phyloP scores from a whole-genome alignment of 495 filamentous ascomycete species.

The Hypoxylon rickii region DNA sequence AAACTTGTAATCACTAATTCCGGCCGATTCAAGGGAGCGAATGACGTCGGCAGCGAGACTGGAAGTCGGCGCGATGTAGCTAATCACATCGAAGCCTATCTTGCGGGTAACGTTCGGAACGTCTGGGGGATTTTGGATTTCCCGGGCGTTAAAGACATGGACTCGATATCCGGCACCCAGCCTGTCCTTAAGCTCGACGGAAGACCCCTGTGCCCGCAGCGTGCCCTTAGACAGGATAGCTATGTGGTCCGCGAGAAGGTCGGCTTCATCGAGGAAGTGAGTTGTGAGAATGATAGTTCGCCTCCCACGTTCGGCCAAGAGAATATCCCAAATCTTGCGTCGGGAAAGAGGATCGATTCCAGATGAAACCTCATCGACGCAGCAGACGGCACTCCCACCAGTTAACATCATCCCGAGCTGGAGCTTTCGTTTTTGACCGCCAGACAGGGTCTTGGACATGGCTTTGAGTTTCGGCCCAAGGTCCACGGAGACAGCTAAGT shows the following conservation, averaged over 20 bases:
- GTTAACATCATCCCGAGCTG: constrained; percentile 94
- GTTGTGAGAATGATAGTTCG: constrained; percentile 85
- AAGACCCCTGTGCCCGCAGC: constrained; percentile 72
- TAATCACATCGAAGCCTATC: constrained; percentile 66
- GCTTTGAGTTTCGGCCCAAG: constrained; percentile 70
- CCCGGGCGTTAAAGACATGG: constrained; percentile 62
- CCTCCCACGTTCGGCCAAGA: constrained; percentile 75
- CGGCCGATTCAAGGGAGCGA: constrained; percentile 62
- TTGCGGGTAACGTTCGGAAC: constrained; percentile 61
- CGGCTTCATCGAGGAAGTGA: constrained; percentile 81
- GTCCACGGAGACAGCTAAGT: constrained; percentile 69
- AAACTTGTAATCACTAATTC: constrained; percentile 72
- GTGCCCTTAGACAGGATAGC: constrained; percentile 76
- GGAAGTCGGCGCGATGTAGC: constrained; percentile 69
- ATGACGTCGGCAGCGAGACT: constrained; percentile 68
- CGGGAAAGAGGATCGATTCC: constrained; percentile 82
- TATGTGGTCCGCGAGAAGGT: constrained; percentile 76
- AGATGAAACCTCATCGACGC: constrained; percentile 84
- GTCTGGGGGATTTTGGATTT: constrained; percentile 50
- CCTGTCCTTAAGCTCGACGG: constrained; percentile 71
- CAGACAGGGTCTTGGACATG: constrained; percentile 70
- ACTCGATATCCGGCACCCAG: constrained; percentile 79
- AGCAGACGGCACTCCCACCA: constrained; percentile 81
- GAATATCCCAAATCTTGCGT: constrained; percentile 87
- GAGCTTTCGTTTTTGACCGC: constrained; percentile 88